Evolutionary conservation across 2,329 filamentous ascomycete species (phyloP), one percentile per base, ranked within the genome.

Genomic region (Fusarium ramigenum): DNA sequence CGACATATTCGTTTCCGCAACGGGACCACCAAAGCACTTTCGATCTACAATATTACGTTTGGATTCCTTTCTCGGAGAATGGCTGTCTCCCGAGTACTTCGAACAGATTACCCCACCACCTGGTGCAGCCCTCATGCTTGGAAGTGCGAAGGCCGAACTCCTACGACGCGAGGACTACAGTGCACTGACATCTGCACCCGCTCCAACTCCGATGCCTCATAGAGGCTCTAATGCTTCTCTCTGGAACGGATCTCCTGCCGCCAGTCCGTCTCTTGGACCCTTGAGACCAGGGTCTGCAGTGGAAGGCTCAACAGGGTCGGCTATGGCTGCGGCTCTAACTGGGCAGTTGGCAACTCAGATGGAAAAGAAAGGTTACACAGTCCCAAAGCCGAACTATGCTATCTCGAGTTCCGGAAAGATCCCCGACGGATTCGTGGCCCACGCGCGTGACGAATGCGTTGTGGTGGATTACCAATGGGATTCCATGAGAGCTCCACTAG

Each of bases 401-500:
- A 88, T 98, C 15, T 96, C 93, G 0, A 87, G 89, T 12, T 92
- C 92, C 12, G 92, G 94, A 49, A 91, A 92, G 12, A 98, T 98
- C 65, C 96, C 96, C 1, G 85, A 90, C 6, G 96, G 96, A 5
- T 97, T 97, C 79, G 93, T 97, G 23, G 90, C 94, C 1, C 96
- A 99, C 82, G 96, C 96, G 14, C 90, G 95, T 70, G 94, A 98
- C 79, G 90, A 92, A 18, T 98, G 95, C 78, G 87, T 93, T 9
- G 88, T 93, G 57, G 88, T 98, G n/a, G 96, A 99, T 82, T 97
- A 94, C 78, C 93, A 96, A 77, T 99, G 96, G 96, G 95, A 99
- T 79, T 98, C 95, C 67, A 96, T 95, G 87, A 89, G 93, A 19
- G 85, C 88, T 6, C 90, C 93, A 1, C 87, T 94, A 47, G 87